Evolutionary conservation across 2,329 filamentous ascomycete genomes (phyloP).

Genomic region (Ampelomyces quisqualis): DNA sequence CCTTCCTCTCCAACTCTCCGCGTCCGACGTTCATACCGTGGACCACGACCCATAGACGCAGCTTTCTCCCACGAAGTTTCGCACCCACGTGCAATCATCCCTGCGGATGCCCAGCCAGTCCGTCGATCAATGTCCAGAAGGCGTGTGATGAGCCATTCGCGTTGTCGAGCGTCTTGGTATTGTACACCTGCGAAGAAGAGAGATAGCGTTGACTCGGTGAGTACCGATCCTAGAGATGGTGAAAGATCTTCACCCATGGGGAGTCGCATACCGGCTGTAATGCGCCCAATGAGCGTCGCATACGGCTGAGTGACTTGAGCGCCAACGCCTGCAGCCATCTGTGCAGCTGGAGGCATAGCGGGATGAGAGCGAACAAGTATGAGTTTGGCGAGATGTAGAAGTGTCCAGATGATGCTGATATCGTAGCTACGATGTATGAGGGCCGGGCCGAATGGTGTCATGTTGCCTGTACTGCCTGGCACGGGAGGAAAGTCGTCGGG

Average conservation of each 20-base stretch:
- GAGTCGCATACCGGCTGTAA: conserved; percentile 67
- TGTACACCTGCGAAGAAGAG: conserved; percentile 86
- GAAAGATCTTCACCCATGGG: conserved; percentile 56
- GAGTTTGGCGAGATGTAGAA: conserved; percentile 83
- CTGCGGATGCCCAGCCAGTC: conserved; percentile 84
- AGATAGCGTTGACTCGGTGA: conserved; percentile 79
- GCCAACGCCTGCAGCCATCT: conserved; percentile 79
- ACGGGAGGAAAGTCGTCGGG: conserved; percentile 64
- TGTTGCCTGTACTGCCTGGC: conserved; percentile 35
- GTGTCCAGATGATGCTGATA: conserved; percentile 85
- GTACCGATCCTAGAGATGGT: conserved; percentile 74
- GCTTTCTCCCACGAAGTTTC: conserved; percentile 81
- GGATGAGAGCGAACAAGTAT: conserved; percentile 81
- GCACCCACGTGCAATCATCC: conserved; percentile 78
- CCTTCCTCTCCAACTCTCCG: conserved; percentile 22
- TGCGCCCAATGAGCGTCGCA: conserved; percentile 75
- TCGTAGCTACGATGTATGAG: conserved; percentile 81
- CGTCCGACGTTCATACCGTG: conserved; percentile 59
- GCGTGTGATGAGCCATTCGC: conserved; percentile 73
- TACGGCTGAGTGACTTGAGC: conserved; percentile 69
- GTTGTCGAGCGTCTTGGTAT: conserved; percentile 70
- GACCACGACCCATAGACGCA: conserved; percentile 70
- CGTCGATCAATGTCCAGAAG: conserved; percentile 74
- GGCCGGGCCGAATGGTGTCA: conserved; percentile 78
- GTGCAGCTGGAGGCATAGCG: conserved; percentile 84